A percentile compares a stretch with the other conserved stretches of the same genome.
phyloP scores from a whole-genome alignment of 1,139 yeast species.

The Hyphopichia wangnamkhiaoensis region DNA sequence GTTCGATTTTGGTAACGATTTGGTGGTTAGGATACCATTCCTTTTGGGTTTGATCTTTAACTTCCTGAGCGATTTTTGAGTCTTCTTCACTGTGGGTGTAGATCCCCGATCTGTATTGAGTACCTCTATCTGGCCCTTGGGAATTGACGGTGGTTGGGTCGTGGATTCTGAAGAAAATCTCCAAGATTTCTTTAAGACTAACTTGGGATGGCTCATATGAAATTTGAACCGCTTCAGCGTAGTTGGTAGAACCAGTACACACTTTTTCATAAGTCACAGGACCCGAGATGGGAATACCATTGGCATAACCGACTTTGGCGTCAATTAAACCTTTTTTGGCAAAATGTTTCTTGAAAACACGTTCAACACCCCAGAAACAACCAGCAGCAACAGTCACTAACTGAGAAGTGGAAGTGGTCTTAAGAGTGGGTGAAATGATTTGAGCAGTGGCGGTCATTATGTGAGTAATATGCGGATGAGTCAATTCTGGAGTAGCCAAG shows the following conservation, averaged over 20 bases:
- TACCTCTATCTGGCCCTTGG: constrained; percentile 84
- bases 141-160: constrained; percentile 60
- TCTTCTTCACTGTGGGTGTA: constrained; percentile 57
- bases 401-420: constrained; percentile 41
- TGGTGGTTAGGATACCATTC: constrained; percentile 46
- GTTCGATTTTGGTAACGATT: constrained; percentile 65
- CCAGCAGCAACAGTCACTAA: constrained; percentile 73
- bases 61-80: constrained; percentile 27
- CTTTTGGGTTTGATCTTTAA: constrained; percentile 34
- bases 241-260: constrained; percentile 69
- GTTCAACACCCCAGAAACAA: constrained; percentile 97
- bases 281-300: constrained; percentile 54
- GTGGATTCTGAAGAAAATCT: constrained; percentile 87
- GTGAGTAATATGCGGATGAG: neutral
- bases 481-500: neutral
- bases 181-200: constrained; percentile 62
- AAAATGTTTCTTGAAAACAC: constrained; percentile 71
- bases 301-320: constrained; percentile 86
- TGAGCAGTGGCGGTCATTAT: constrained; percentile 15
- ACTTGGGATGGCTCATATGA: constrained; percentile 73
- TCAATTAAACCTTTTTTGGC: constrained; percentile 66
- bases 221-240: constrained; percentile 80
- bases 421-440: constrained; percentile 35
- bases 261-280: constrained; percentile 76
- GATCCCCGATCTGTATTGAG: constrained; percentile 82